A percentile compares a stretch with the other conserved stretches of the same genome.
phyloP scores from a whole-genome alignment of 2,329 filamentous ascomycete species.

The Colletotrichum melonis region DNA sequence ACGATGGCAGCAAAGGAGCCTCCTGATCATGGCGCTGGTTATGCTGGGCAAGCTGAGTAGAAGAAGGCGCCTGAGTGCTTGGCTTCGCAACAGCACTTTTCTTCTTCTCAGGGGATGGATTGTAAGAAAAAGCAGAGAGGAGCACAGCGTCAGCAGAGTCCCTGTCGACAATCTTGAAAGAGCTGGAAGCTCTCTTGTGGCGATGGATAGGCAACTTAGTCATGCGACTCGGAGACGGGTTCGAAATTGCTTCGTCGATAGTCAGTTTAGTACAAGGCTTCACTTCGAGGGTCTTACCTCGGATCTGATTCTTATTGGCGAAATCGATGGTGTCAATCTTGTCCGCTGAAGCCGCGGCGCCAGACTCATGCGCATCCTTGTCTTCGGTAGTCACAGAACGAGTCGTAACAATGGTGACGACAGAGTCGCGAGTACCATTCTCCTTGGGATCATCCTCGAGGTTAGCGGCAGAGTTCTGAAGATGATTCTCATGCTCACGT shows the following conservation, averaged over 20 bases:
- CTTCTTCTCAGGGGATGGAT: neutral
- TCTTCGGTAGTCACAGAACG: neutral
- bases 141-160: neutral
- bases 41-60: neutral
- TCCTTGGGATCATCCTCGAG: neutral
- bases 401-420: neutral
- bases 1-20: neutral
- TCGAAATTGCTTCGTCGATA: neutral
- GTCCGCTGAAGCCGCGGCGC: neutral
- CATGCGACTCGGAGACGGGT: neutral
- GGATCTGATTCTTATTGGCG: neutral
- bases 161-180: conserved; percentile 20
- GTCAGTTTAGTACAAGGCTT: neutral
- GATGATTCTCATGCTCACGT: neutral
- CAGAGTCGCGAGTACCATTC: neutral
- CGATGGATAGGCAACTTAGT: conserved; percentile 5
- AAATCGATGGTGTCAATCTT: neutral
- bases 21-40: neutral
- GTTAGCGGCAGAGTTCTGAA: neutral
- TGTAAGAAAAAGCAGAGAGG: conserved; percentile 9
- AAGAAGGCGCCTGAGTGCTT: neutral
- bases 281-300: neutral
- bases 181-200: conserved; percentile 22
- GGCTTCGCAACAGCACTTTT: neutral
- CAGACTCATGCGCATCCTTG: neutral